phyloP scores from a whole-genome alignment of 805 yeast species.

The Groenewaldozyma salmanticensis region DNA sequence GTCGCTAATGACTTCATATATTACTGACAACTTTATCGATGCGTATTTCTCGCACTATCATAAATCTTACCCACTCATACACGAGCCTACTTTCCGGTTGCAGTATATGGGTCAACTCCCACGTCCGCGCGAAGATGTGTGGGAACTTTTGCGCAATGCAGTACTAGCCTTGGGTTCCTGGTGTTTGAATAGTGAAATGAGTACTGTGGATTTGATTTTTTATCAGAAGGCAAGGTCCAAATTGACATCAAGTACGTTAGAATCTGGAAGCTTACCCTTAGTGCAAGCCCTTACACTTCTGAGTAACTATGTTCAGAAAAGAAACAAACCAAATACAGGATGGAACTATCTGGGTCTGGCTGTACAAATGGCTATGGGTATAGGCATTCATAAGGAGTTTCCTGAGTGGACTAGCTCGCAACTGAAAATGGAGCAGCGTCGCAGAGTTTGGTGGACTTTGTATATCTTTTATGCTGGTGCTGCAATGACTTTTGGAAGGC shows the following conservation, averaged over 20 bases:
- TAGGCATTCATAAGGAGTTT: conserved; percentile 53
- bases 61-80: conserved; percentile 51
- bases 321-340: conserved; percentile 58
- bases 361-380: conserved; percentile 54
- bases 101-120: conserved; percentile 35
- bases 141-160: conserved; percentile 47
- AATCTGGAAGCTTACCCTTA: conserved; percentile 48
- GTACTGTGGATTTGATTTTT: conserved; percentile 44
- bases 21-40: conserved; percentile 32
- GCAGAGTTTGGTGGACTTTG: conserved; percentile 62
- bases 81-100: conserved; percentile 44
- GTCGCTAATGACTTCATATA: neutral
- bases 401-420: conserved; percentile 33
- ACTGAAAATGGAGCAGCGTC: conserved; percentile 42
- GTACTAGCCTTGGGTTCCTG: conserved; percentile 62
- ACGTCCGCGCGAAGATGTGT: conserved; percentile 35
- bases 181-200: conserved; percentile 47
- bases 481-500: conserved; percentile 56
- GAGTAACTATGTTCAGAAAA: conserved; percentile 52
- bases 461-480: conserved; percentile 56
- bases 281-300: conserved; percentile 44
- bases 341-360: conserved; percentile 62
- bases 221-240: conserved; percentile 43
- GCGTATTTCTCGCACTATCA: conserved; percentile 52
- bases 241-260: conserved; percentile 41